These are phyloP conservation scores for Carex littledalei DNA, from an alignment of 176 grass and related monocot genomes.

Conservation along the genomic window DNA sequence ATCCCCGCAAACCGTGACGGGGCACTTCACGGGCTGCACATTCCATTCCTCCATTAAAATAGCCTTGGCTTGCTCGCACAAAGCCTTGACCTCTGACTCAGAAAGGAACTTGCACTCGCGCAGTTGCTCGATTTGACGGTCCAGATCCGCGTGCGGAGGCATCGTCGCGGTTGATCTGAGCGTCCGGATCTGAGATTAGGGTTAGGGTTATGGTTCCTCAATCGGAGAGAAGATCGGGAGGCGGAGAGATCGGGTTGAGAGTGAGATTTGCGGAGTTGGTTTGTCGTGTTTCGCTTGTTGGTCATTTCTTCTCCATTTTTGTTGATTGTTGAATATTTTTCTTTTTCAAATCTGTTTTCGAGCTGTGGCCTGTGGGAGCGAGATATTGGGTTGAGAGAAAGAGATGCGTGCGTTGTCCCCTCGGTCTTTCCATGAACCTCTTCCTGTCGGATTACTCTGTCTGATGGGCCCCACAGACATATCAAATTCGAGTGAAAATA, in stretches of 20 bases:
- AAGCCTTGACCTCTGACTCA: constrained; percentile 70
- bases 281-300: constrained; percentile 43
- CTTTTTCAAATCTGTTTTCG: background rate
- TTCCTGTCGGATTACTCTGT: background rate
- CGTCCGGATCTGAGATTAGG: constrained; percentile 20
- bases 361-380: background rate
- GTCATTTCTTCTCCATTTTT: constrained; percentile 26
- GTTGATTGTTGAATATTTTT: constrained; percentile 1
- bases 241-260: constrained; percentile 14
- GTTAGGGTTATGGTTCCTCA: background rate
- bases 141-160: constrained; percentile 91
- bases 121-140: constrained; percentile 95
- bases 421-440: background rate
- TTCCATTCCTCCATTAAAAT: constrained; percentile 99
- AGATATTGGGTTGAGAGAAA: constrained; percentile 13
- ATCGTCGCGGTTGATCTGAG: constrained; percentile 41
- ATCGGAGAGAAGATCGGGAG: constrained; percentile 38
- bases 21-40: constrained; percentile 91
- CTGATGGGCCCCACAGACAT: background rate
- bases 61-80: constrained; percentile 94
- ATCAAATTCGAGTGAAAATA: background rate
- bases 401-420: constrained; percentile 7
- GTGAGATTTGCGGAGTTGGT: constrained; percentile 24
- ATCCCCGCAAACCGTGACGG: constrained; percentile 95
- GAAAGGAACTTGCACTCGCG: constrained; percentile 74